Evolutionary conservation across 176 grass and related monocot species (phyloP), one percentile per base, ranked within the genome.

Genomic region (Eragrostis nindensis): DNA sequence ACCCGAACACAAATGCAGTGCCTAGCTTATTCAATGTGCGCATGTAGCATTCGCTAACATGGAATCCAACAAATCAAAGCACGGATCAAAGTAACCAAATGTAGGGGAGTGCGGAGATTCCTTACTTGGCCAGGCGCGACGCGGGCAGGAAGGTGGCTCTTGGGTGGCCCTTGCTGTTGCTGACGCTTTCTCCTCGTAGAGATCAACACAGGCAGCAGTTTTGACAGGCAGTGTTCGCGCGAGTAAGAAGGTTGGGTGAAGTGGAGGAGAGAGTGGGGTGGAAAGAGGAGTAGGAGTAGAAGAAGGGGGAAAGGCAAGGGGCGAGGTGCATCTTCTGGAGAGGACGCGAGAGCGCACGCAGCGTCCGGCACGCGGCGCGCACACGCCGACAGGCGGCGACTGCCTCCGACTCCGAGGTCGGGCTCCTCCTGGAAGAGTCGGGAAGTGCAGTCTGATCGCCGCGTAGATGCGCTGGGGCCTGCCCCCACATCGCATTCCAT

Each of bases 401-500:
- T 72, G 64, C 73, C 75, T 75, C 74, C 30, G 5, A 27, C 13
- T 3, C 40, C 47, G 63, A 55, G 77, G 30, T 80, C 62, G 32
- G n/a, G 62, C 18, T 66, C 44, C 1, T 67, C 66, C 27, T 78
- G 41, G 87, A 89, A 85, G 87, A 24, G 72, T 89, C 87, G 26
- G 8, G 82, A 89, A 81, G 46, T 2, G 11, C 2, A 36, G 2
- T 2, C 52, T 55, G 52, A 19, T 53, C 16, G 50, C 50, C 50
- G 50, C 17, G 50, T 55, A 8, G 19, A 0, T 7, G 19, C 19
- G 11, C 7, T n/a, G 40, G 53, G 53, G 18, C 53, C 53, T 9
- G 21, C 2, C 6, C 0, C 5, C 7, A 18, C 53, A 50, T 16
- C 47, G 47, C 14, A 11, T 46, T 50, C 3, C 2, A 50, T 16